Percentiles rank a stretch among this genome's conserved stretches.
These are phyloP conservation scores for Aspergillus fructus DNA, from an alignment of 2,329 filamentous ascomycete species.

Conservation along the genomic window DNA sequence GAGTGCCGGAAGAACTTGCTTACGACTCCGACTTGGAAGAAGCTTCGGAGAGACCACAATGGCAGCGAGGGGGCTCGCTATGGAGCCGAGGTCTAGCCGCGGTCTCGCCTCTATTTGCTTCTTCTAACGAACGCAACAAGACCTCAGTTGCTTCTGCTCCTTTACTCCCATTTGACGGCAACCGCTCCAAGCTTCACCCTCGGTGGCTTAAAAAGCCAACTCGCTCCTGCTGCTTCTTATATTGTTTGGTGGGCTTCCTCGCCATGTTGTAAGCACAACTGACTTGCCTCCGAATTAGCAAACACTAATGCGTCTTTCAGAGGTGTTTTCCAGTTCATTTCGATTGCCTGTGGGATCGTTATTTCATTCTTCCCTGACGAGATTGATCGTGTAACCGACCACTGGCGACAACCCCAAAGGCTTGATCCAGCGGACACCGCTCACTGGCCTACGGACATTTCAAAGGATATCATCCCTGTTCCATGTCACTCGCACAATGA, in stretches of 20 bases:
- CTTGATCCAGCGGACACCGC: conserved; percentile 37
- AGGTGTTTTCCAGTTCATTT: conserved; percentile 43
- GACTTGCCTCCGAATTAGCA: neutral
- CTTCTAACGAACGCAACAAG: neutral
- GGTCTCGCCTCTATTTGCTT: conserved; percentile 11
- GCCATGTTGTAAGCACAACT: conserved; percentile 34
- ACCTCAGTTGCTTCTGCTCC: conserved; percentile 6
- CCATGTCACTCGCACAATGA: conserved; percentile 60
- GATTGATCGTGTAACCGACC: conserved; percentile 35
- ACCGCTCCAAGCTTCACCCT: conserved; percentile 5
- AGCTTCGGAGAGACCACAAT: neutral
- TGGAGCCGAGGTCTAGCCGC: conserved; percentile 14
- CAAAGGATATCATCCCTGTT: conserved; percentile 50
- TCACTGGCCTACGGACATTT: conserved; percentile 50
- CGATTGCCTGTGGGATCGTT: conserved; percentile 37
- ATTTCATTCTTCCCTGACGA: conserved; percentile 45
- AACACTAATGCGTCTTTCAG: conserved; percentile 21
- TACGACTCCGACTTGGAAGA: conserved; percentile 3
- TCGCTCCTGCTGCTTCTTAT: conserved; percentile 19
- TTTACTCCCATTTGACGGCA: conserved; percentile 10
- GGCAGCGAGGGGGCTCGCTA: neutral
- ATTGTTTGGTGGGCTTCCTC: conserved; percentile 25
- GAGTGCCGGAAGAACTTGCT: neutral
- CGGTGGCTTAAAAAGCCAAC: conserved; percentile 18
- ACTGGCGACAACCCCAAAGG: conserved; percentile 43